Evolutionary conservation across 2,329 filamentous ascomycete species (phyloP), one percentile per base, ranked within the genome.

Genomic region (Podosphaera fusca): DNA sequence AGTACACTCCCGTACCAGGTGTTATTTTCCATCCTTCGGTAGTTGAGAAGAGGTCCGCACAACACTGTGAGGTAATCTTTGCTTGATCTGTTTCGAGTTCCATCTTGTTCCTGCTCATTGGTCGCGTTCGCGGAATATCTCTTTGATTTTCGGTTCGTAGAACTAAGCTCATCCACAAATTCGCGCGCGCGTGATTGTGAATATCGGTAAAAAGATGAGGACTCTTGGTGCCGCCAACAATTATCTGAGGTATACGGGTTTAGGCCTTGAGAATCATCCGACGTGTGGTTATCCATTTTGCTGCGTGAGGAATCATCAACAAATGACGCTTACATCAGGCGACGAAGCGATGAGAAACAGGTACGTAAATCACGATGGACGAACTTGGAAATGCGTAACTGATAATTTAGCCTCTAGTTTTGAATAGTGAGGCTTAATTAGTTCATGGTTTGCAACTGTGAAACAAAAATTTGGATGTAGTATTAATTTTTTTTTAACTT

Each of bases 1-100:
- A 95, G 72, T 6, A 94, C 85, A 67, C 87, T 94, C 58, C 90
- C 89, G 64, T 85, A 74, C 89, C 90, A 96, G 46, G 70, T 71
- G 45, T 73, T 73, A 34, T 75, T 76, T 63, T 82, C 78, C 79
- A 84, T 88, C 64, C 79, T 78, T 61, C 82, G 76, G 68, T 88
- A 90, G 70, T 90, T 90, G 60, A 90, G 70, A 61, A 90, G 71
- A 29, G 85, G 85, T 0, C 85, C 85, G 63, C 79, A 82, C 12
- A 84, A 73, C 34, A 88, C 75, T 34, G 55, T 59, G 3, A 40
- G 57, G 6, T 58, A 56, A n/a, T 38, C 59, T 34, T 57, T 53
- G 2, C 30, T 57, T 51, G 55, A 42, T n/a, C 57, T 53, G 29
- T 56, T 38, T 38, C 54, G 53, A 12, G 45, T 31, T 14, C 31